These are phyloP conservation scores for Russula foetens DNA, from an alignment of 768 basidiomycete genomes.

Conservation along the genomic window DNA sequence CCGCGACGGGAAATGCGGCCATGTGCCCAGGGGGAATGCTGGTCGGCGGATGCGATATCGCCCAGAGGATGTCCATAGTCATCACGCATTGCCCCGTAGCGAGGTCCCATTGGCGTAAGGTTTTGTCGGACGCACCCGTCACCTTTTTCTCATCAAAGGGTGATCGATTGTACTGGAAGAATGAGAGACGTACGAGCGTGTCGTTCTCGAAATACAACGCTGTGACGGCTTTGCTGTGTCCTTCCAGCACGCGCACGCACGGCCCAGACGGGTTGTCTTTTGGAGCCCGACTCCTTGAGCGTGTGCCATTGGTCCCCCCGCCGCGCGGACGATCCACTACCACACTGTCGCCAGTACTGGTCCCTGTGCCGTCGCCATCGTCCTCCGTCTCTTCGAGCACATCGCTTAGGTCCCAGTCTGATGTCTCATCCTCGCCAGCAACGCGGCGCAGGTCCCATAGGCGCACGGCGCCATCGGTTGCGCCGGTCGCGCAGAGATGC, in stretches of 20 bases:
- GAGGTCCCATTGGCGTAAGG: conserved; percentile 96
- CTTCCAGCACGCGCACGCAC: conserved; percentile 73
- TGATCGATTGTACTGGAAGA: not conserved
- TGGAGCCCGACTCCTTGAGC: conserved; percentile 24
- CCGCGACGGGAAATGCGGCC: conserved; percentile 43
- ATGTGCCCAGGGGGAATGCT: conserved; percentile 33
- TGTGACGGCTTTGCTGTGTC: conserved; percentile 89
- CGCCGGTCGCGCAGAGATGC: conserved; percentile 83
- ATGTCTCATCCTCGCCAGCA: conserved; percentile 58
- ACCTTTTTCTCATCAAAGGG: conserved; percentile 42
- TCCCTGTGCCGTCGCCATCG: conserved; percentile 28
- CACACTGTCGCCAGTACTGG: conserved; percentile 25
- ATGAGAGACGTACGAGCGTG: conserved; percentile 58
- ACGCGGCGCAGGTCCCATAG: conserved; percentile 89
- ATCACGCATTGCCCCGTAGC: conserved; percentile 96
- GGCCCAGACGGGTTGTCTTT: conserved; percentile 30
- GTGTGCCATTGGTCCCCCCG: conserved; percentile 34
- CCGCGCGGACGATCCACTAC: conserved; percentile 28
- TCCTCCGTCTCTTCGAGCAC: conserved; percentile 55
- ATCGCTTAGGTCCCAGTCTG: conserved; percentile 50
- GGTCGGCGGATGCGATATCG: conserved; percentile 85
- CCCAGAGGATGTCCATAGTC: conserved; percentile 99
- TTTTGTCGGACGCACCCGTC: conserved; percentile 97
- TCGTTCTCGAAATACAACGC: conserved; percentile 93
- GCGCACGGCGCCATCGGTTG: conserved; percentile 75